These are phyloP conservation scores for Pseudogymnoascus sp. DNA, from an alignment of 2,329 filamentous ascomycete genomes.

Conservation along the genomic window DNA sequence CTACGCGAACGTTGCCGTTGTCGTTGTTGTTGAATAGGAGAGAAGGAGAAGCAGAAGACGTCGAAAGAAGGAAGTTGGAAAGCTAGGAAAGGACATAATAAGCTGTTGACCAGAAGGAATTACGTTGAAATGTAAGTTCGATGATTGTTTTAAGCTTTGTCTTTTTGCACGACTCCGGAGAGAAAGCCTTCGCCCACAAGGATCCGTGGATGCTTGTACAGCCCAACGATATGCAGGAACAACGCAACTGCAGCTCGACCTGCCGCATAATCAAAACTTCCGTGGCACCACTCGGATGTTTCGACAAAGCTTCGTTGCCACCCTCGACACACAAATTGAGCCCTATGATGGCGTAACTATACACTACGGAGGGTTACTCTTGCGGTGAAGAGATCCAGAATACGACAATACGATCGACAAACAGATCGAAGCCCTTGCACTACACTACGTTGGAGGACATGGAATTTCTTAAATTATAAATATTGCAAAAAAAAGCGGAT, in stretches of 20 bases:
- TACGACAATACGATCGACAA: not conserved
- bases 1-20: slow-evolving; percentile 5
- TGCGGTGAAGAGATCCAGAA: not conserved
- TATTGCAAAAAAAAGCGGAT: not conserved
- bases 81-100: slow-evolving; percentile 4
- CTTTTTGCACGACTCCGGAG: not conserved
- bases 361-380: not conserved
- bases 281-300: not conserved
- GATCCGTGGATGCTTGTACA: not conserved
- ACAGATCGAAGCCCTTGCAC: not conserved
- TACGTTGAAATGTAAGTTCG: slow-evolving; percentile 5
- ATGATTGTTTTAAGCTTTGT: slow-evolving; percentile 8
- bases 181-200: not conserved
- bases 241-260: slow-evolving; percentile 5
- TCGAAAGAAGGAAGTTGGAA: not conserved
- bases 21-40: slow-evolving; percentile 8
- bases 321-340: not conserved
- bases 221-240: slow-evolving; percentile 4
- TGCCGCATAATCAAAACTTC: slow-evolving; percentile 3
- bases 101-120: slow-evolving; percentile 4
- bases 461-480: not conserved
- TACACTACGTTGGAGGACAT: not conserved
- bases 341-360: not conserved
- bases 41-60: slow-evolving; percentile 7
- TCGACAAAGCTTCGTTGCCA: not conserved